Conservation (phyloP, 2,329 filamentous ascomycete genomes). For the Thelonectria blattea region DNA sequence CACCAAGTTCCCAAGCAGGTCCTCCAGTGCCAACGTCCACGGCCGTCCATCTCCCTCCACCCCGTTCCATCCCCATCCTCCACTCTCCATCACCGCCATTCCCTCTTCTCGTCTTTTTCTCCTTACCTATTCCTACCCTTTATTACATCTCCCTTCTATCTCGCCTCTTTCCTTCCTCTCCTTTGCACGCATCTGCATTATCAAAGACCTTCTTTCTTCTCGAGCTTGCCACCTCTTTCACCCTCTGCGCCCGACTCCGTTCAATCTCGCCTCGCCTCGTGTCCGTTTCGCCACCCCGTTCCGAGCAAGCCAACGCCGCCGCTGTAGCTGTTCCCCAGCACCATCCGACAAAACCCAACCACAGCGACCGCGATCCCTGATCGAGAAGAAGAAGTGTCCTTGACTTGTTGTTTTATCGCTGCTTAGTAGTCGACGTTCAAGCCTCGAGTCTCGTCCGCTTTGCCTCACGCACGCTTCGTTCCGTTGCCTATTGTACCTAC, state of each 20-base stretch:
- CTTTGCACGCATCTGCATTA: constrained; percentile 42
- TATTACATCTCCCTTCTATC: constrained; percentile 40
- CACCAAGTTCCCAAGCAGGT: background rate
- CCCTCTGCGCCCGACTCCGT: constrained; percentile 16
- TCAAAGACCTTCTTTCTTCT: constrained; percentile 46
- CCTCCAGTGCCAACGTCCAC: constrained; percentile 29
- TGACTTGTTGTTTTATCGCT: constrained; percentile 30
- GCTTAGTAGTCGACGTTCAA: constrained; percentile 23
- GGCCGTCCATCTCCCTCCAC: constrained; percentile 43
- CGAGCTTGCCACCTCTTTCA: constrained; percentile 41
- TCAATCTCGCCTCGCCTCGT: constrained; percentile 23
- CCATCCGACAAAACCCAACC: constrained; percentile 23
- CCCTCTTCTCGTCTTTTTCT: constrained; percentile 41
- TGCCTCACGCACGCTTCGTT: constrained; percentile 10
- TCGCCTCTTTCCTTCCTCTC: constrained; percentile 42
- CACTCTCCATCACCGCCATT: constrained; percentile 40
- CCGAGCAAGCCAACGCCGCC: constrained; percentile 34
- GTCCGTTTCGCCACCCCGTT: constrained; percentile 36
- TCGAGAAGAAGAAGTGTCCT: constrained; percentile 45
- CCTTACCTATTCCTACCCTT: constrained; percentile 42
- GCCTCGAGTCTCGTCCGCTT: constrained; percentile 27
- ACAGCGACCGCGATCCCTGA: constrained; percentile 24
- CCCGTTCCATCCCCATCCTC: constrained; percentile 44
- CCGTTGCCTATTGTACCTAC: constrained; percentile 8
- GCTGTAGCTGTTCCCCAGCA: constrained; percentile 32